A percentile compares a stretch with the other conserved stretches of the same genome.
These are phyloP conservation scores for Entomortierella beljakovae DNA, from an alignment of 192 early-diverging fungal genomes.

Conservation along the genomic window DNA sequence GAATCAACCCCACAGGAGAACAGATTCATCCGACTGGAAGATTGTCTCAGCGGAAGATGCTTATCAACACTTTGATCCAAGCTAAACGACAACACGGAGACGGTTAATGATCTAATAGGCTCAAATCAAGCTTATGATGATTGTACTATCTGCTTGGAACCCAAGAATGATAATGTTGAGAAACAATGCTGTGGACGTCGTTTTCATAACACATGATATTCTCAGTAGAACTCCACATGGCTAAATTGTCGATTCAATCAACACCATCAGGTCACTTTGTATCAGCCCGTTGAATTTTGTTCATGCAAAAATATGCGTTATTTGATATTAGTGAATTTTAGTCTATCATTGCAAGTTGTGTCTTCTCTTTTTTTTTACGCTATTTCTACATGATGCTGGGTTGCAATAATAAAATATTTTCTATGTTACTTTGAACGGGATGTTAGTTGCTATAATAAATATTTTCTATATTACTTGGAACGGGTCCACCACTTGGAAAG, in stretches of 20 bases:
- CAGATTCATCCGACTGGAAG: conserved; percentile 6
- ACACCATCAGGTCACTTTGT: no score
- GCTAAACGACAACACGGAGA: neutral
- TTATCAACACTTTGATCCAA: conserved; percentile 1
- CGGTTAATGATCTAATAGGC: conserved; percentile 17
- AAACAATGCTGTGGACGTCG: conserved; percentile 1
- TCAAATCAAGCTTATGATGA: neutral
- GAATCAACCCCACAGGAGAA: neutral
- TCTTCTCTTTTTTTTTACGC: no score
- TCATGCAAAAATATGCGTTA: no score
- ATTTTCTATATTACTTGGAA: conserved; percentile 36
- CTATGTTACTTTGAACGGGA: neutral
- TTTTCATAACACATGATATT: neutral
- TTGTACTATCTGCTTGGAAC: neutral
- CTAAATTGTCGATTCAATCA: neutral
- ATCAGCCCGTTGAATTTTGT: no score
- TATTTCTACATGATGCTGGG: no score
- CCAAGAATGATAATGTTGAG: neutral
- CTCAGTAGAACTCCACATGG: neutral
- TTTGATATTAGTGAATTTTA: no score
- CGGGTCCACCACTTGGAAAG: conserved; percentile 65
- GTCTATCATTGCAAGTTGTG: no score
- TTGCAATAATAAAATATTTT: no score
- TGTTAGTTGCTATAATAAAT: no score
- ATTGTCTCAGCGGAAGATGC: neutral